Base-by-base conservation (phyloP, 2,329 filamentous ascomycete species). In the Fusarium neocosmosporiellum region DNA sequence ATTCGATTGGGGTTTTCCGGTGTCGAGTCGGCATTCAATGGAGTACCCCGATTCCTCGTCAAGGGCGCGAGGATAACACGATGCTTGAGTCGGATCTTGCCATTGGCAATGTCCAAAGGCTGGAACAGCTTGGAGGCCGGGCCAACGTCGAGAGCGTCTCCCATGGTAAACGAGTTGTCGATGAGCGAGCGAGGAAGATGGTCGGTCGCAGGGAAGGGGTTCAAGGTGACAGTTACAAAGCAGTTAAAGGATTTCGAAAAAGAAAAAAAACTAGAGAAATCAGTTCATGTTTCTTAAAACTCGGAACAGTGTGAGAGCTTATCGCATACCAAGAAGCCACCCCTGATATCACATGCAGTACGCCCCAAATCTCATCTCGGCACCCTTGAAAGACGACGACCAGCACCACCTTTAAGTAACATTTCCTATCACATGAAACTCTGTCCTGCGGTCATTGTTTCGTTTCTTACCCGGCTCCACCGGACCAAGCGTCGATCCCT, bases 31-130 rank as follows among this genome's bases (percentile, higher is more conserved):
- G 80, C 70, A 13, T 82, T 82, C 39, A 84, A 60, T 5, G 87
- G 86, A 7, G 83, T 84, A 20, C 86, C 86, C 29, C 88, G 84
- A 72, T 86, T 86, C 20, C 88, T 84, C 7, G 88, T 90, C 63
- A 90, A 77, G 3, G 89, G 86, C 2, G 87, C 85, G 71, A 86
- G 77, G 50, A 87, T 81, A 27, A 90, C 79, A 60, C 88, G 85
- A 72, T 89, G 87, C 57, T 84, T 81, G 34, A 90, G 84, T 11
- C 78, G 78, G 48, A 86, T 82, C 48, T 84, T 83, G 67, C 87
- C 84, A 70, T 83, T 70, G 79, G 82, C 71, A 69, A 84, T 80
- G 13, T 68, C 74, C 14, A 83, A 68, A 4, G 81, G 79, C 61
- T 80, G 67, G 58, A 83, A 83, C 16, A 82, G 75, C 66, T 75